Evolutionary conservation across 2,329 filamentous ascomycete genomes (phyloP), one percentile per base, ranked within the genome.

Genomic region (Penicillium janthinellum): DNA sequence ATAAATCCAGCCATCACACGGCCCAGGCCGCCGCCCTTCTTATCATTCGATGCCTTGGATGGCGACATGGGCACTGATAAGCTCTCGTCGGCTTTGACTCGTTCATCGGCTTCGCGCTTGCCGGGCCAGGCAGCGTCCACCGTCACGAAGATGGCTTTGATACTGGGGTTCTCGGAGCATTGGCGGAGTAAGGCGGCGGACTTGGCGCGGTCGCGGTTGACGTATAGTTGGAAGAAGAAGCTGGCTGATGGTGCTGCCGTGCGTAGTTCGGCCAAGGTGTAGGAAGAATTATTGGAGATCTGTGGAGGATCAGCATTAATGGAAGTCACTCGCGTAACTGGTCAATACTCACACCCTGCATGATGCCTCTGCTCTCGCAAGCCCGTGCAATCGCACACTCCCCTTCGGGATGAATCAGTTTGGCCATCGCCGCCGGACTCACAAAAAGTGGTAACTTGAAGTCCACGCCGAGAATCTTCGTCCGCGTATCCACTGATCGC

Each of bases 371-470:
- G 2, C 68, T 74, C 54, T 78, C 76, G 59, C 83, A 84, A 0
- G 82, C 86, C 28, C 79, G 76, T 0, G 81, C 85, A 14, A 88
- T 77, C 14, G 80, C 85, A 37, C 81, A 77, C 72, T 90, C 88
- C n/a, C 87, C 88, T 28, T 87, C 82, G 0, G 83, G 81, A 66
- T 90, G 86, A 49, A 87, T 85, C 56, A 89, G 73, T 53, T 81
- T 82, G 3, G 84, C 86, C 83, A 89, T 86, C 2, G 86, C 86
- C 1, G 87, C 86, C 0, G 88, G 87, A 37, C 84, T 83, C 61
- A 85, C 83, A 70, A 89, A 89, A 31, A 90, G 78, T 0, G 88
- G 88, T 3, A 86, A 75, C 34, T 76, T 78, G 58, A 83, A 78
- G 4, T 75, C 70, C 34, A 79, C 73, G 0, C 86, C 86, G 1